phyloP scores from a whole-genome alignment of 768 basidiomycete genomes.

The Trichaptum fuscoviolaceum region DNA sequence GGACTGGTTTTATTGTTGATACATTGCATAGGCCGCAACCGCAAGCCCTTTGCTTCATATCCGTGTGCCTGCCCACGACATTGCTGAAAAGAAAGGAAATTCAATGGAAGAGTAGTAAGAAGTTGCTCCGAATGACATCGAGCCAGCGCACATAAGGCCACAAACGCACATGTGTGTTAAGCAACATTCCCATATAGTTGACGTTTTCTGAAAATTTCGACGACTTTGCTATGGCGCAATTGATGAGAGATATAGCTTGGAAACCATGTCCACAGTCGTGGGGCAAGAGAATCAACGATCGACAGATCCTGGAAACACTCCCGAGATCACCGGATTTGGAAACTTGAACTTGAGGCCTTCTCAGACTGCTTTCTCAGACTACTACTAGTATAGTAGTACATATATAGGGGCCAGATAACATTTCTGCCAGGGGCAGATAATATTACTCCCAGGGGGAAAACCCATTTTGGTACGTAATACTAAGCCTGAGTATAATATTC shows the following conservation, averaged over 20 bases:
- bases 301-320: too few relatives aligned
- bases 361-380: too few relatives aligned
- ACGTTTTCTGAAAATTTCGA: neutral
- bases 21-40: neutral
- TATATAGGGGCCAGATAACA: too few relatives aligned
- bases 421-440: too few relatives aligned
- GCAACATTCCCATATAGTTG: neutral
- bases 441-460: too few relatives aligned
- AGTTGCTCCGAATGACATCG: neutral
- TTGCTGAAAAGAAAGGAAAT: neutral
- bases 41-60: neutral
- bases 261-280: neutral
- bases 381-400: too few relatives aligned
- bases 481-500: too few relatives aligned
- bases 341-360: too few relatives aligned
- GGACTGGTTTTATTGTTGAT: neutral
- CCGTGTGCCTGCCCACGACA: neutral
- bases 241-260: neutral
- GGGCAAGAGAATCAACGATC: too few relatives aligned
- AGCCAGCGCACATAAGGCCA: neutral
- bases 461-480: too few relatives aligned
- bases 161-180: neutral
- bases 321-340: too few relatives aligned
- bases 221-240: neutral
- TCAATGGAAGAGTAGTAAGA: neutral